Evolutionary conservation across 164 flowering plant genomes (phyloP), one percentile per base, ranked within the genome.

Genomic region (Buxus sempervirens): DNA sequence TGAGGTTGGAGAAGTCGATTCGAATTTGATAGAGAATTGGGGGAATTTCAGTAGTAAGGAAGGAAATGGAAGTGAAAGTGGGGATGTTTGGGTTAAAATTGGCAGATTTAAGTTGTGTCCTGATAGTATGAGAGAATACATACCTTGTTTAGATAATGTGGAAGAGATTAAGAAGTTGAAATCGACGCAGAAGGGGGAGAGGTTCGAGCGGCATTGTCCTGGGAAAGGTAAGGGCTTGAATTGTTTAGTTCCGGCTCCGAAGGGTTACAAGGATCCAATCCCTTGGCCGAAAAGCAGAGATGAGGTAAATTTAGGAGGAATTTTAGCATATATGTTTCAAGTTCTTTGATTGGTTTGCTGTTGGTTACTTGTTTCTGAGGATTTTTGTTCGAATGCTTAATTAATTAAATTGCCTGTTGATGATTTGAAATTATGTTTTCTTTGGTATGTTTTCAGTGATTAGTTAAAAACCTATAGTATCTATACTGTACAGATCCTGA

Each of bases 161-260:
- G 88, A 83, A 54, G 92, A 79, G 42, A 82, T 89, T 62, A 58
- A 48, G 80, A 79, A 70, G 77, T 68, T 89, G 75, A 71, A 67
- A 15, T 86, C 92, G 18, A 84, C 88, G 13, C 82, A 76, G 65
- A 86, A 67, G 32, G 92, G 96, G 64, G 96, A 89, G 81, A 82
- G 67, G 64, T 89, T 69, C 53, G 92, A 89, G 79, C 78, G 90
- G 76, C 97, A 89, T 78, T 96, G 99, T 72, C 98, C 99, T 0
- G 84, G 69, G 61, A 67, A 76, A 21, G 88, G 77, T 4, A 73
- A 57, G 51, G 82, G 77, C 0, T 77, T 90, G 84, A 72, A 84
- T 79, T 96, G 99, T 77, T 78, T 96, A 80, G 85, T 96, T 71
- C 95, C 97, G 4, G 77, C 93, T 2, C 99, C 98, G 0, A 81